Percentiles rank a stretch among this genome's conserved stretches.
Conservation (phyloP, 2,329 filamentous ascomycete genomes). For the Arthrobotrys sinensis region DNA sequence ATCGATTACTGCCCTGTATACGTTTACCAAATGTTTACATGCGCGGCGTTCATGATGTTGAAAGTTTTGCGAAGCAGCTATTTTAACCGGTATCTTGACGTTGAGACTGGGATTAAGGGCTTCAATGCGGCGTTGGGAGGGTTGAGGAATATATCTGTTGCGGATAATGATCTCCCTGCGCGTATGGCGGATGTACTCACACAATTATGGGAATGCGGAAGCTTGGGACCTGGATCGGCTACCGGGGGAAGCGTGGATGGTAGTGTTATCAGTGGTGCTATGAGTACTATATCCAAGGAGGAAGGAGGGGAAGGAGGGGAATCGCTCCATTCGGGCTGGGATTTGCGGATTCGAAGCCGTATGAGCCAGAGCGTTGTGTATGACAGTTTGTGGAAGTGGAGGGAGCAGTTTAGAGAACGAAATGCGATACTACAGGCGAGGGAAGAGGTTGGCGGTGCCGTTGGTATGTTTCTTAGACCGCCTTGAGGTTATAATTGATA, state of each 20-base stretch:
- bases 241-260: constrained; percentile 68
- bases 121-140: constrained; percentile 80
- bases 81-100: constrained; percentile 81
- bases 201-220: constrained; percentile 85
- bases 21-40: constrained; percentile 88
- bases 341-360: constrained; percentile 84
- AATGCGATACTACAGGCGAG: constrained; percentile 67
- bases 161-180: constrained; percentile 84
- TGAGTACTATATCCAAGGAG: constrained; percentile 43
- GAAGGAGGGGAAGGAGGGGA: constrained; percentile 49
- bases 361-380: constrained; percentile 90
- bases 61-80: constrained; percentile 82
- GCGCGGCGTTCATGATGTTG: constrained; percentile 81
- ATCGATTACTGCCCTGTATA: constrained; percentile 81
- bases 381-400: constrained; percentile 88
- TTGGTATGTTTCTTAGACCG: constrained; percentile 31
- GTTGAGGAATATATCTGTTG: constrained; percentile 80
- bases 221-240: constrained; percentile 69
- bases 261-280: constrained; percentile 69
- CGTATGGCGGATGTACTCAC: constrained; percentile 87
- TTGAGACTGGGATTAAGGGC: constrained; percentile 76
- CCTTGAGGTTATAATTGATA: background rate
- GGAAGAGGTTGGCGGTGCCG: constrained; percentile 68
- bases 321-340: constrained; percentile 70
- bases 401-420: constrained; percentile 75